Evolutionary conservation across 768 basidiomycete species (phyloP).

Genomic region (Sistotremastrum suecicum): DNA sequence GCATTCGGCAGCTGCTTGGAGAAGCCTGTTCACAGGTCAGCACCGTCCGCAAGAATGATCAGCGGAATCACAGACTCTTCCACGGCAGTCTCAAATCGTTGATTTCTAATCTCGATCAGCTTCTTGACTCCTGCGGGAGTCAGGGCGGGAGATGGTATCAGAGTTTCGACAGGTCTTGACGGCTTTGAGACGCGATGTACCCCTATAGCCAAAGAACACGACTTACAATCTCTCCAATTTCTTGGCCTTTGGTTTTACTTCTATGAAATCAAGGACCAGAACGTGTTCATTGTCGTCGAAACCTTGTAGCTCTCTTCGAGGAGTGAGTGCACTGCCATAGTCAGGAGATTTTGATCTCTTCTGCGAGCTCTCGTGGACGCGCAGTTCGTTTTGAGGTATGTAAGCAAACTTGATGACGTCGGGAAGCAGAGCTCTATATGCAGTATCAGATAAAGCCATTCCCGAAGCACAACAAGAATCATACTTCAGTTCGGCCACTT

Average conservation of each 20-base stretch:
- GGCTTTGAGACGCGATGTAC: too few species aligned
- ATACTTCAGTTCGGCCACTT: conserved; percentile 77
- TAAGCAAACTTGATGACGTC: conserved; percentile 74
- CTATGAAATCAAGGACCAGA: conserved; percentile 35
- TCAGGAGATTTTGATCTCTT: conserved; percentile 27
- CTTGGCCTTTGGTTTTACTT: conserved; percentile 22
- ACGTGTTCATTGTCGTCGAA: conserved; percentile 33
- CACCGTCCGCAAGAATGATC: neutral
- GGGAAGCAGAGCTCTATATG: conserved; percentile 60
- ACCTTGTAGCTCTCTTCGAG: conserved; percentile 8
- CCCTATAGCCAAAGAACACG: neutral
- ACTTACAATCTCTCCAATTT: conserved; percentile 13
- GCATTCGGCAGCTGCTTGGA: conserved; percentile 31
- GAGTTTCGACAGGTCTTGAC: too few species aligned
- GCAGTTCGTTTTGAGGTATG: conserved; percentile 47
- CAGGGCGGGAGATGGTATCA: conserved; percentile 26
- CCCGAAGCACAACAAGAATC: neutral
- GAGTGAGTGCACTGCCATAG: conserved; percentile 17
- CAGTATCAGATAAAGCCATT: neutral
- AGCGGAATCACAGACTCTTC: conserved; percentile 36
- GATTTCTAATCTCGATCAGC: conserved; percentile 57
- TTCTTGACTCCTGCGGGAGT: conserved; percentile 49
- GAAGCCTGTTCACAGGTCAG: conserved; percentile 28
- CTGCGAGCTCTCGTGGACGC: conserved; percentile 30
- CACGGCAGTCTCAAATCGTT: conserved; percentile 47